Conservation (phyloP, 78 protist genomes). For the Protostelium mycophagum region DNA sequence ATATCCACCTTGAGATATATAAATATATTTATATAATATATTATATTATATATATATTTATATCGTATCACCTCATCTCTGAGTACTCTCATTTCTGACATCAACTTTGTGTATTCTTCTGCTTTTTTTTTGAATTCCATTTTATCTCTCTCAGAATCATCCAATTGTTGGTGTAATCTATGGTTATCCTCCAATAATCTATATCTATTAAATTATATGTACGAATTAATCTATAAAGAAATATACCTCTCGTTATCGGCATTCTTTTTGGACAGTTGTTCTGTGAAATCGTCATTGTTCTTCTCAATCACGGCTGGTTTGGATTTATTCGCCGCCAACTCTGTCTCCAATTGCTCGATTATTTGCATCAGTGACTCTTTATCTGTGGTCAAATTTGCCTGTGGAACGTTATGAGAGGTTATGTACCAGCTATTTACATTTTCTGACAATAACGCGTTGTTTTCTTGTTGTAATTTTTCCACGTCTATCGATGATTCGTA, state of each 20-base stretch:
- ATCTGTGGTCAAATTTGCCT: not conserved
- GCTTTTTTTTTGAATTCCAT: not conserved
- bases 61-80: not conserved
- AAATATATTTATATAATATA: not conserved
- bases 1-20: conserved; percentile 34
- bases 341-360: not conserved
- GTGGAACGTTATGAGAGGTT: not conserved
- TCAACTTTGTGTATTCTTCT: not conserved
- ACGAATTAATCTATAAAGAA: too few relatives aligned
- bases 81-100: not conserved
- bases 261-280: not conserved
- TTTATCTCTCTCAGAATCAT: not conserved
- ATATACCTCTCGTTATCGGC: not conserved
- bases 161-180: not conserved
- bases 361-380: not conserved
- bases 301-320: not conserved
- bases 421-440: not conserved
- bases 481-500: not conserved
- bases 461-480: not conserved
- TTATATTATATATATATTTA: not conserved
- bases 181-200: not conserved
- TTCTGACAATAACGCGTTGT: not conserved
- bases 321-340: not conserved
- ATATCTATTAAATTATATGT: too few relatives aligned
- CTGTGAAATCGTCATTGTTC: not conserved